These are phyloP conservation scores for Populus hybrid DNA, from an alignment of 441 rosid species.

Conservation along the genomic window DNA sequence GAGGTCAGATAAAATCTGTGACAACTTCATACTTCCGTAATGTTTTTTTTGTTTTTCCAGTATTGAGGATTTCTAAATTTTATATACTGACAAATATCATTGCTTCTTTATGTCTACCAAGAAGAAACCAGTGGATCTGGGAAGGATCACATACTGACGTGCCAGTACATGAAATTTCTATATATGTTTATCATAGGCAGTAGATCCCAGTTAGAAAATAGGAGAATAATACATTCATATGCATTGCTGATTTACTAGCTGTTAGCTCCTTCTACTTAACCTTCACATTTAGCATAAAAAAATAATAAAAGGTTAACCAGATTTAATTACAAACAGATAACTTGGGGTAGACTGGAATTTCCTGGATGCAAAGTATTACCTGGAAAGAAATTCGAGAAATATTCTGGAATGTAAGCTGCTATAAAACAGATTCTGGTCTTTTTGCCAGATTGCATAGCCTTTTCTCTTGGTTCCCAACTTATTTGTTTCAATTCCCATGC, in stretches of 20 bases:
- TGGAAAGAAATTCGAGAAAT: neutral
- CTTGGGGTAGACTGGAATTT: neutral
- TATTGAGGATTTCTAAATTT: neutral
- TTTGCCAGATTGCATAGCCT: neutral
- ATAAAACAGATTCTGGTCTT: too few species aligned
- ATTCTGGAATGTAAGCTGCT: neutral
- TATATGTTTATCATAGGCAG: neutral
- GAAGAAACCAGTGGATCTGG: neutral
- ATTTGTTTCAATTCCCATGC: neutral
- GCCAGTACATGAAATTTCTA: neutral
- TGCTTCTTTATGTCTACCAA: neutral
- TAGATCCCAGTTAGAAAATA: neutral
- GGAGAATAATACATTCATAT: neutral
- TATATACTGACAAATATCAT: neutral
- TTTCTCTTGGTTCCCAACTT: neutral
- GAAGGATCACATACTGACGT: neutral
- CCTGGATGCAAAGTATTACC: neutral
- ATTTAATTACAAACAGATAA: neutral
- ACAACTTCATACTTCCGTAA: neutral
- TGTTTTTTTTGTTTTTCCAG: neutral
- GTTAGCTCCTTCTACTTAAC: neutral
- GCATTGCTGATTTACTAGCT: slow-evolving; percentile 3
- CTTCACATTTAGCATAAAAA: neutral
- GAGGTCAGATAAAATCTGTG: slow-evolving; percentile 43
- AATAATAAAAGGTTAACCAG: neutral